Conservation (phyloP, 176 grass and related monocot species). For the Musa schizocarpa region DNA sequence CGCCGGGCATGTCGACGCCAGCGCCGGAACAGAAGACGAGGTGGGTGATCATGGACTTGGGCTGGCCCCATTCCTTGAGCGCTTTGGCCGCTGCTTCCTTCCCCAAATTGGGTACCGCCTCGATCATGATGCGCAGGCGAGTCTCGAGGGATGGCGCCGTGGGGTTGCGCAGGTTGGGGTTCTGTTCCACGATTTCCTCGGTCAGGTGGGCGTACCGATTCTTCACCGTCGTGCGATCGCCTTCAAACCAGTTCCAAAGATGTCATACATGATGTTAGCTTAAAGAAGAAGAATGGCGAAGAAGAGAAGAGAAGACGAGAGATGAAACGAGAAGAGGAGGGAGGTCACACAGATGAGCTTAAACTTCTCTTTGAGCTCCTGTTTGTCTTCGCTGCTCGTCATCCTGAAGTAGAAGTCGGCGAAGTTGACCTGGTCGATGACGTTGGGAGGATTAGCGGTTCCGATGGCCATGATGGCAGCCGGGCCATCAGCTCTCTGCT, state of each 20-base stretch:
- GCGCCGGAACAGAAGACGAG: constrained; percentile 75
- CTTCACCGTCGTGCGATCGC: constrained; percentile 70
- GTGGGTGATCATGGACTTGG: constrained; percentile 43
- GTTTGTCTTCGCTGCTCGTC: constrained; percentile 56
- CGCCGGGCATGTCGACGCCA: constrained; percentile 59
- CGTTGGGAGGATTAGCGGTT: constrained; percentile 16
- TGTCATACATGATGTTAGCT: too few species aligned
- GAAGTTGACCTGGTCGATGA: constrained; percentile 58
- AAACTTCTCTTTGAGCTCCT: constrained; percentile 60
- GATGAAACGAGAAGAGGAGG: neutral
- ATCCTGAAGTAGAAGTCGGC: constrained; percentile 73
- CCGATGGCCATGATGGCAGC: constrained; percentile 68
- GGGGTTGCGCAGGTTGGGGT: constrained; percentile 56
- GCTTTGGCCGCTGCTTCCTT: constrained; percentile 35
- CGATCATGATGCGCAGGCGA: constrained; percentile 66
- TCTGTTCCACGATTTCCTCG: constrained; percentile 60
- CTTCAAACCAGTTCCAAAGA: constrained; percentile 18
- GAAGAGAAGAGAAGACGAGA: constrained; percentile 5
- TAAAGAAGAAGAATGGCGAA: neutral
- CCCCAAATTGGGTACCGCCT: constrained; percentile 64
- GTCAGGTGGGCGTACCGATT: constrained; percentile 74
- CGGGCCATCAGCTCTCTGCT: too few species aligned
- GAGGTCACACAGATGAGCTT: constrained; percentile 41
- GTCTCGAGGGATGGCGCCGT: constrained; percentile 48
- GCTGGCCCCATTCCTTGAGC: constrained; percentile 41